Percentiles rank a stretch among this genome's conserved stretches.
These are phyloP conservation scores for Colletotrichum brevisporum DNA, from an alignment of 2,329 filamentous ascomycete species.

Conservation along the genomic window DNA sequence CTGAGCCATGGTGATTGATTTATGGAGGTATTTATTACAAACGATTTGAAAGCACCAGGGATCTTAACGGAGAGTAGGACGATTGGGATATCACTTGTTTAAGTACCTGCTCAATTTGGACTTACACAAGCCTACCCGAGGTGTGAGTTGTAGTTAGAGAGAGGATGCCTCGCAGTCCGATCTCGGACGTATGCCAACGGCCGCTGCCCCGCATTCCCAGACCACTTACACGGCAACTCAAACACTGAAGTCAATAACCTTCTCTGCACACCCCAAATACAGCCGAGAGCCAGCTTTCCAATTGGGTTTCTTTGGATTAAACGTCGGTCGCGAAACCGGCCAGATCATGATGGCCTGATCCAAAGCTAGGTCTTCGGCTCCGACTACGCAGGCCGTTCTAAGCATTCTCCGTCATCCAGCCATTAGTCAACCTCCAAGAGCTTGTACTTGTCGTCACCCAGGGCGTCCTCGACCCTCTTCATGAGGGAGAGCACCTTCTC, in stretches of 20 bases:
- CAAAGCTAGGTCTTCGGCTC: neutral
- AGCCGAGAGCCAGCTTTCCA: neutral
- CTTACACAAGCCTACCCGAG: slow-evolving; percentile 30
- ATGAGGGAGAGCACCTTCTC: slow-evolving; percentile 89
- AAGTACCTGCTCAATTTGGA: neutral
- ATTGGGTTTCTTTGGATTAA: slow-evolving; percentile 9
- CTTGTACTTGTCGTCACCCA: slow-evolving; percentile 71
- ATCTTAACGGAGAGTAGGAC: no score
- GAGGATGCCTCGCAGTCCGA: slow-evolving; percentile 26
- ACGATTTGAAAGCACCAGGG: accelerated
- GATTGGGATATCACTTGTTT: neutral
- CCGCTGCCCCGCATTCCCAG: slow-evolving; percentile 23
- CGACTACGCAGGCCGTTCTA: neutral
- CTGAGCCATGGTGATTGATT: slow-evolving; percentile 41
- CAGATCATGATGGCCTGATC: neutral
- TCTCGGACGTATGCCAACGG: slow-evolving; percentile 37
- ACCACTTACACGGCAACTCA: slow-evolving; percentile 18
- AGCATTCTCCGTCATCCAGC: neutral
- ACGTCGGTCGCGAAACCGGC: slow-evolving; percentile 19
- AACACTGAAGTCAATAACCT: neutral
- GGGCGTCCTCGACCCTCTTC: slow-evolving; percentile 81
- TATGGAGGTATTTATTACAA: neutral
- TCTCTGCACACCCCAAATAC: neutral
- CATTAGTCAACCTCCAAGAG: slow-evolving; percentile 63
- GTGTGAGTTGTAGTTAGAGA: neutral